Conservation (phyloP, 164 flowering plant genomes). For the Berberis vulgaris region DNA sequence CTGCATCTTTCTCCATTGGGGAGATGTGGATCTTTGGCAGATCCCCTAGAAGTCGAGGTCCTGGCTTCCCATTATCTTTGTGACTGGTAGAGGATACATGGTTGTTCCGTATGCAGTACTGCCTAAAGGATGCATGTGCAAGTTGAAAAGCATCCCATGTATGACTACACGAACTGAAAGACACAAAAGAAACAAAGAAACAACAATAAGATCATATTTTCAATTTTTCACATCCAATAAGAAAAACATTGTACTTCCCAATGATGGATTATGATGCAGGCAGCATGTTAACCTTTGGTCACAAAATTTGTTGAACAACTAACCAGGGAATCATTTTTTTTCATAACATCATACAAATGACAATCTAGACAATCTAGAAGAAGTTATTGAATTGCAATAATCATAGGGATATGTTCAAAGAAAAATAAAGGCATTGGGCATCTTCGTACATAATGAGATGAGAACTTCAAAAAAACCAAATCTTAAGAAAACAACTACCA, state of each 20-base stretch:
- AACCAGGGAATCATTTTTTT: too few species aligned
- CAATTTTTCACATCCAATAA: background rate
- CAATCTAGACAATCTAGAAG: too few species aligned
- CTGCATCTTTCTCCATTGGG: slow-evolving; percentile 44
- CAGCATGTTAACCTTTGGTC: background rate
- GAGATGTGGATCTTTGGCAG: slow-evolving; percentile 58
- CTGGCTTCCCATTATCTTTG: slow-evolving; percentile 34
- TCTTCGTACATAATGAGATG: background rate
- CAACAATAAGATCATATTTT: background rate
- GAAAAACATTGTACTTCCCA: background rate
- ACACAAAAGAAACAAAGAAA: background rate
- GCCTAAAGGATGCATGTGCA: slow-evolving; percentile 80
- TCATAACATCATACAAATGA: too few species aligned
- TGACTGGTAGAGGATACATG: slow-evolving; percentile 28
- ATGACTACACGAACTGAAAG: slow-evolving; percentile 75
- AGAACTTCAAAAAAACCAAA: background rate
- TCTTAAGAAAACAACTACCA: background rate
- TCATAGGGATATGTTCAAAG: too few species aligned
- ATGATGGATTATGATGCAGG: background rate
- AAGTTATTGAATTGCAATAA: too few species aligned
- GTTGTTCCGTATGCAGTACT: slow-evolving; percentile 59
- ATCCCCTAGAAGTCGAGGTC: slow-evolving; percentile 77
- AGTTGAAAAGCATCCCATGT: slow-evolving; percentile 97
- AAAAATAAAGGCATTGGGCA: too few species aligned
- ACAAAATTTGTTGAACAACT: too few species aligned